Conservation (phyloP, 352 stramenopile genomes). For the Phytopythium vexans region DNA sequence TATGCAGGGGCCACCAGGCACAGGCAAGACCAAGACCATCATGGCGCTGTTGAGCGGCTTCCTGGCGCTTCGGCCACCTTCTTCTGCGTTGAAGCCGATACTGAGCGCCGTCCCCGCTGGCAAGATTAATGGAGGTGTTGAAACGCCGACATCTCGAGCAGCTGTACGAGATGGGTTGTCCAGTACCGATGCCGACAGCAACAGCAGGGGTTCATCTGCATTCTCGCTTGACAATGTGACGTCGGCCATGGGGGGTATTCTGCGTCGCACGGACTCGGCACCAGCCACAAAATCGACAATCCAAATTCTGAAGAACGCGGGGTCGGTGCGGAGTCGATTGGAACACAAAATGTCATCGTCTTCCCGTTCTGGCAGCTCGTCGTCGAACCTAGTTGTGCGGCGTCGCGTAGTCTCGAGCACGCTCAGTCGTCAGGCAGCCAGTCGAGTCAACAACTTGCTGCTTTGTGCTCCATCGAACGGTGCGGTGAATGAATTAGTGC, state of each 20-base stretch:
- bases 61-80: conserved; percentile 54
- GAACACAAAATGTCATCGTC: conserved; percentile 55
- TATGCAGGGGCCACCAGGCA: conserved; percentile 94
- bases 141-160: neutral
- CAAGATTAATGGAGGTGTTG: neutral
- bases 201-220: conserved; percentile 1
- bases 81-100: conserved; percentile 37
- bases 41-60: conserved; percentile 81
- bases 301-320: conserved; percentile 60
- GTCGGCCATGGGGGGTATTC: conserved; percentile 44
- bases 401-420: conserved; percentile 43
- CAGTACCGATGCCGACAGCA: neutral
- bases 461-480: conserved; percentile 90
- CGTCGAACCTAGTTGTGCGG: conserved; percentile 38
- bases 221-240: conserved; percentile 59
- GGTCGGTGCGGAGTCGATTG: conserved; percentile 51
- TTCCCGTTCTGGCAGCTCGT: conserved; percentile 6
- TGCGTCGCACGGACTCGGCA: conserved; percentile 40
- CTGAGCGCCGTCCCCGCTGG: conserved; percentile 9
- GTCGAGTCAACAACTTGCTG: conserved; percentile 63
- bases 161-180: neutral
- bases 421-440: conserved; percentile 15
- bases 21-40: conserved; percentile 94
- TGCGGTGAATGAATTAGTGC: conserved; percentile 88
- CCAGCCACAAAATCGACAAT: conserved; percentile 45